A percentile compares a stretch with the other conserved stretches of the same genome.
Conservation (phyloP, 345 rosid genomes). For the Citrus unshiu region DNA sequence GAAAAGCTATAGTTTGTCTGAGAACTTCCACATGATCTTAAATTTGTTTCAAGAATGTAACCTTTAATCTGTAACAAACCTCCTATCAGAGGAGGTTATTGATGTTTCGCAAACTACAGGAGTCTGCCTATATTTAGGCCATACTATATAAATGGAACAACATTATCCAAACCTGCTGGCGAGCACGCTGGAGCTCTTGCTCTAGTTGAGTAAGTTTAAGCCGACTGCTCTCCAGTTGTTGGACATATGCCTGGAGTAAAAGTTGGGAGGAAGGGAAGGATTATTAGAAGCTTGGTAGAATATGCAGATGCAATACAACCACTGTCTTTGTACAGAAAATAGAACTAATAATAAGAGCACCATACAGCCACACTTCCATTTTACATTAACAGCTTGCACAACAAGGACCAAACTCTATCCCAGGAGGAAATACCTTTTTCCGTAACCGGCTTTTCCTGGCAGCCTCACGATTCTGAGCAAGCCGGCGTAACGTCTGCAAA, state of each 20-base stretch:
- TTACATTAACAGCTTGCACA: background rate
- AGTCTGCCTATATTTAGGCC: background rate
- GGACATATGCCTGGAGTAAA: conserved; percentile 73
- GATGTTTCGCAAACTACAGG: background rate
- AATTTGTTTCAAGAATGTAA: background rate
- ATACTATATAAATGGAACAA: background rate
- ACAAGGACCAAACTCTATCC: conserved; percentile 1
- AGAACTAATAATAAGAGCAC: background rate
- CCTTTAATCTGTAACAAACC: background rate
- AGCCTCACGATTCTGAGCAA: conserved; percentile 99
- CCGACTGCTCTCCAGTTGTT: conserved; percentile 91
- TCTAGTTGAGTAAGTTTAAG: conserved; percentile 84
- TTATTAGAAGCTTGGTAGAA: background rate
- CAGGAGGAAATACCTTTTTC: conserved; percentile 59
- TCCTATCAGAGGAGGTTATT: background rate
- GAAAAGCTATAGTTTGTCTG: background rate
- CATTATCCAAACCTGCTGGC: conserved; percentile 65
- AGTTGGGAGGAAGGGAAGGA: background rate
- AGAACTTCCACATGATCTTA: background rate
- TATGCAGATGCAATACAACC: background rate
- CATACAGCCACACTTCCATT: background rate
- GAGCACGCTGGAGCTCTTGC: conserved; percentile 93
- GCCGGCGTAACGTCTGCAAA: conserved; percentile 79
- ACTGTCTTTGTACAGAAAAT: background rate
- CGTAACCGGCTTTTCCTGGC: conserved; percentile 95